Conservation (phyloP, 352 stramenopile genomes). For the Phytophthora sp. region DNA sequence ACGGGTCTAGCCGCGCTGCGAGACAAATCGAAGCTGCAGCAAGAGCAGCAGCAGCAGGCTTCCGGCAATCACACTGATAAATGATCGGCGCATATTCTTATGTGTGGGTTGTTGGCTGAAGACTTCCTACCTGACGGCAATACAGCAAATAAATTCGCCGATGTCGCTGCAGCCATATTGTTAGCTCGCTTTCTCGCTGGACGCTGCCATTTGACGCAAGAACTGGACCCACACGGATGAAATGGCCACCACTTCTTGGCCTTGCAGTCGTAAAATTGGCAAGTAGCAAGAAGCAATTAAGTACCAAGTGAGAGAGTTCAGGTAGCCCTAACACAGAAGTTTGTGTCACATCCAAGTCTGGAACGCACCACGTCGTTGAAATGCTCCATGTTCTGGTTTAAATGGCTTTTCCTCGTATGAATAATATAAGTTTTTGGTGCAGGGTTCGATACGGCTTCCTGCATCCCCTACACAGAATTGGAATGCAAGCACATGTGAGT, state of each 20-base stretch:
- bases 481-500: too few species aligned
- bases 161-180: background rate
- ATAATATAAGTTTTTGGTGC: too few species aligned
- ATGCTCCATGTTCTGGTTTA: conserved; percentile 84
- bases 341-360: too few species aligned
- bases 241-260: conserved; percentile 76
- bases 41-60: conserved; percentile 29
- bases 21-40: conserved; percentile 44
- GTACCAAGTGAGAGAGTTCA: background rate
- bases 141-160: conserved; percentile 24
- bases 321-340: too few species aligned
- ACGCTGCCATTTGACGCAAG: conserved; percentile 58
- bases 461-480: conserved; percentile 62
- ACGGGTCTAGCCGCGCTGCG: conserved; percentile 58
- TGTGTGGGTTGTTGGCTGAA: conserved; percentile 10
- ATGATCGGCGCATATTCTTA: conserved; percentile 31
- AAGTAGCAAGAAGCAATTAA: background rate
- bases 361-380: conserved; percentile 79
- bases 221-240: conserved; percentile 78
- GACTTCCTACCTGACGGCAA: conserved; percentile 7
- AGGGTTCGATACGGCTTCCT: conserved; percentile 82
- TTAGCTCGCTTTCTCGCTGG: conserved; percentile 50
- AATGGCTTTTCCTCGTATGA: too few species aligned
- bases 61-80: conserved; percentile 22
- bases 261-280: conserved; percentile 39